These are phyloP conservation scores for Candida buenavistaensis DNA, from an alignment of 1,139 yeast genomes.

Conservation along the genomic window DNA sequence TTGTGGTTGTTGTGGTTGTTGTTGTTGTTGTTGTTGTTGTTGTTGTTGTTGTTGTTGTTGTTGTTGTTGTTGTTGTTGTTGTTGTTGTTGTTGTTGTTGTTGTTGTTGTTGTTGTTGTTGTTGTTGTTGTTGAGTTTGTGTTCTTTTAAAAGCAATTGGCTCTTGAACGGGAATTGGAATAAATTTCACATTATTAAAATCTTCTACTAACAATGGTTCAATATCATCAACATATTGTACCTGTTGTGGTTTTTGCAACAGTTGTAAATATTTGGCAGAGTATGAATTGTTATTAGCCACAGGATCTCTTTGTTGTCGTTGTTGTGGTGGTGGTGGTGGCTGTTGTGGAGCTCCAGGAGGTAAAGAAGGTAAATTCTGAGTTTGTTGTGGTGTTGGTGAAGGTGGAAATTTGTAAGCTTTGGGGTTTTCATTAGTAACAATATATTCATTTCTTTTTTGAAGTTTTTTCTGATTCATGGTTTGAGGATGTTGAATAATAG, in stretches of 20 bases:
- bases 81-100: constrained; percentile 2
- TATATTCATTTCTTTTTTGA: constrained; percentile 31
- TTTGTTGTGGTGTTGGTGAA: constrained; percentile 27
- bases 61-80: constrained; percentile 5
- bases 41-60: constrained; percentile 4
- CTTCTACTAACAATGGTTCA: constrained; percentile 30
- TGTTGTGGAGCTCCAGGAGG: constrained; percentile 21
- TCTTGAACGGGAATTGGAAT: constrained; percentile 46
- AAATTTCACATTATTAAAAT: constrained; percentile 22
- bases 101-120: constrained; percentile 7
- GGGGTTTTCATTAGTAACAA: constrained; percentile 41
- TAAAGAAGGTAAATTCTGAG: constrained; percentile 49
- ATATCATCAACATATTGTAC: constrained; percentile 42
- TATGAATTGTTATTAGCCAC: constrained; percentile 31
- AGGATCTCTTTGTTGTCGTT: too few relatives aligned
- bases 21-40: constrained; percentile 9
- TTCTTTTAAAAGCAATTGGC: constrained; percentile 20
- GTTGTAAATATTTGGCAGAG: constrained; percentile 47
- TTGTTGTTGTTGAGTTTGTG: constrained; percentile 3
- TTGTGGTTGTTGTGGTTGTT: constrained; percentile 10
- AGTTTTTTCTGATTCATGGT: constrained; percentile 12
- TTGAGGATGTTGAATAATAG: constrained; percentile 5
- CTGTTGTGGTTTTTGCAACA: constrained; percentile 23
- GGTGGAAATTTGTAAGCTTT: constrained; percentile 53
- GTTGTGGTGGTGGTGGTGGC: constrained; percentile 5